Percentiles rank a stretch among this genome's conserved stretches.
Evolutionary conservation across 78 protist genomes (phyloP).

Genomic region (Pigoraptor vietnamica): DNA sequence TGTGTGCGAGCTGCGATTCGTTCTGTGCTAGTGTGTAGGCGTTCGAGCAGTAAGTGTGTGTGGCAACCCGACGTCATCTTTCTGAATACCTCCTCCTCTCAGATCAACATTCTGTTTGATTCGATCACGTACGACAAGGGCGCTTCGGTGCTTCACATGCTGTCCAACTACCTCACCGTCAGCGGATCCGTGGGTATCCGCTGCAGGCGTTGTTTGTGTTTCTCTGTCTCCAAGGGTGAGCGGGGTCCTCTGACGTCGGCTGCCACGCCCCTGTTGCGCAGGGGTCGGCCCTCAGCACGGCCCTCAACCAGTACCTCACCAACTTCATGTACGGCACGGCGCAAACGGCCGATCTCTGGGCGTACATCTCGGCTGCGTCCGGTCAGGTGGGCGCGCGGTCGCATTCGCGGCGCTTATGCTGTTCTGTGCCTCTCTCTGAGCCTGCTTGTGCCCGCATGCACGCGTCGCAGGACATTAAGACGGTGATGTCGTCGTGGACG

Average conservation of each 20-base stretch:
- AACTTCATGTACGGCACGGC: neutral
- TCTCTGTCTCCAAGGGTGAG: neutral
- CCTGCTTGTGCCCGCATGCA: too few relatives aligned
- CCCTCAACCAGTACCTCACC: neutral
- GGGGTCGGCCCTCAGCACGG: neutral
- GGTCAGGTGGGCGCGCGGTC: too few relatives aligned
- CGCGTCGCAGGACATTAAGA: too few relatives aligned
- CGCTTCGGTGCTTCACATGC: slow-evolving; percentile 30
- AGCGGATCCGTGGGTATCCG: neutral
- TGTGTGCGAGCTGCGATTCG: too few relatives aligned
- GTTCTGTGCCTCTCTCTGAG: too few relatives aligned
- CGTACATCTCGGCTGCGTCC: neutral
- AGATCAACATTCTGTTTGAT: slow-evolving; percentile 47
- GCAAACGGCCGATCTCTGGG: neutral
- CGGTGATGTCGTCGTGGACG: too few relatives aligned
- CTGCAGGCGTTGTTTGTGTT: neutral
- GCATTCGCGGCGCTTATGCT: too few relatives aligned
- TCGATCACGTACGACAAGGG: slow-evolving; percentile 38
- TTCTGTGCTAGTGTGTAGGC: too few relatives aligned
- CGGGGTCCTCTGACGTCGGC: too few relatives aligned
- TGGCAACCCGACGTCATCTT: too few relatives aligned
- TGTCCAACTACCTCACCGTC: neutral
- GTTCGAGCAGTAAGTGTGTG: too few relatives aligned
- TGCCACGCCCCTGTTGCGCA: too few relatives aligned
- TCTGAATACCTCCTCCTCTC: neutral